Evolutionary conservation across 2,329 filamentous ascomycete genomes (phyloP).

Genomic region (Pestalotiopsis sp.): DNA sequence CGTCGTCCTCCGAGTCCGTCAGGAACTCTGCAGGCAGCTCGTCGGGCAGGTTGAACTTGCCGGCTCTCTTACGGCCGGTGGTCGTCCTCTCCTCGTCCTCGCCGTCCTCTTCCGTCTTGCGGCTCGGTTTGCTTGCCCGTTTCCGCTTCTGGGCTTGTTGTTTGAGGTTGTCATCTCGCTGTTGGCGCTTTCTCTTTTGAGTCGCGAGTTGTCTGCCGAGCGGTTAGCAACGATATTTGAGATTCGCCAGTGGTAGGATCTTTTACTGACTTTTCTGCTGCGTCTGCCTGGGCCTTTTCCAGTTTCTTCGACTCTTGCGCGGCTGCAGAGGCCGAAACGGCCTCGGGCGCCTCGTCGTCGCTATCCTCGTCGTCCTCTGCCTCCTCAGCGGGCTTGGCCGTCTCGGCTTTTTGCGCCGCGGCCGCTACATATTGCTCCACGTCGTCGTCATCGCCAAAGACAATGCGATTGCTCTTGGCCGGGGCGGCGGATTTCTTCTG

Average conservation of each 20-base stretch:
- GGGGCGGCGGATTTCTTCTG: background rate
- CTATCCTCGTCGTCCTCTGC: slow-evolving; percentile 39
- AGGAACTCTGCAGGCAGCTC: slow-evolving; percentile 57
- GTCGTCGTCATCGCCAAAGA: slow-evolving; percentile 33
- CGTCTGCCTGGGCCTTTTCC: slow-evolving; percentile 48
- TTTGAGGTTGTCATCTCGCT: slow-evolving; percentile 55
- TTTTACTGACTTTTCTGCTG: slow-evolving; percentile 50
- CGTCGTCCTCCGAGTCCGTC: slow-evolving; percentile 43
- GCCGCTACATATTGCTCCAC: slow-evolving; percentile 31
- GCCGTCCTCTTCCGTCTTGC: slow-evolving; percentile 16
- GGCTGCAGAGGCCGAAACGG: slow-evolving; percentile 54
- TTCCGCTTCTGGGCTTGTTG: slow-evolving; percentile 56
- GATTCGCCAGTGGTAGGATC: background rate
- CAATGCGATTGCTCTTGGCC: slow-evolving; percentile 25
- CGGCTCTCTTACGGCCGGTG: slow-evolving; percentile 26
- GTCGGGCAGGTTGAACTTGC: slow-evolving; percentile 41
- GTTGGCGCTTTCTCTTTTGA: slow-evolving; percentile 57
- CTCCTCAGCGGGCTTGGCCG: slow-evolving; percentile 6
- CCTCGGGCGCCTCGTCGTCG: slow-evolving; percentile 60
- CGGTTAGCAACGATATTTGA: background rate
- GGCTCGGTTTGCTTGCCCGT: slow-evolving; percentile 21
- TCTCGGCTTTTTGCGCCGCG: slow-evolving; percentile 18
- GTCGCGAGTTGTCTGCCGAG: slow-evolving; percentile 48
- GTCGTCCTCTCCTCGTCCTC: slow-evolving; percentile 20
- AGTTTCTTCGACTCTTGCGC: slow-evolving; percentile 48